Evolutionary conservation across 164 flowering plant genomes (phyloP).

Genomic region (Piper betle): DNA sequence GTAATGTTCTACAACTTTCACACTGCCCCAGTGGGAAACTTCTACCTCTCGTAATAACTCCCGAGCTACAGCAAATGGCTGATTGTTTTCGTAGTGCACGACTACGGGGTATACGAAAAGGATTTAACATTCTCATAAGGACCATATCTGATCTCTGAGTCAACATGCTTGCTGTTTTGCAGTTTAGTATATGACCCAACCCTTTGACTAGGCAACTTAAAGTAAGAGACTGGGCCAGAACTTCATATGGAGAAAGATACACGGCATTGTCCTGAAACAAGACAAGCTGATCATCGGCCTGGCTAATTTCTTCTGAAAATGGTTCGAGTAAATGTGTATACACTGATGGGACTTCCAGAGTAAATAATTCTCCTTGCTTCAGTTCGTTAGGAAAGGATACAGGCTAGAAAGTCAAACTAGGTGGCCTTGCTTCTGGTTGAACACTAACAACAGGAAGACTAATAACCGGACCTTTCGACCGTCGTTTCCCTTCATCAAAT

Average conservation of each 20-base stretch:
- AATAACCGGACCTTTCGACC: slow-evolving; percentile 26
- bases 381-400: slow-evolving; percentile 51
- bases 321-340: slow-evolving; percentile 59
- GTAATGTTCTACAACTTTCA: slow-evolving; percentile 84
- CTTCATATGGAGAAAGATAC: slow-evolving; percentile 67
- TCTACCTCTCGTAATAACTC: slow-evolving; percentile 82
- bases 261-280: slow-evolving; percentile 69
- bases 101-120: slow-evolving; percentile 53
- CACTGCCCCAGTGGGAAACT: slow-evolving; percentile 93
- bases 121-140: slow-evolving; percentile 65
- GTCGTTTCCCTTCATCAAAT: slow-evolving; percentile 56
- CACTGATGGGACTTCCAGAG: slow-evolving; percentile 50
- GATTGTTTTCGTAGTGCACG: slow-evolving; percentile 64
- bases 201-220: slow-evolving; percentile 55
- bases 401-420: slow-evolving; percentile 47
- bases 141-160: slow-evolving; percentile 85
- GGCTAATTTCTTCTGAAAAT: slow-evolving; percentile 83
- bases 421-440: slow-evolving; percentile 49
- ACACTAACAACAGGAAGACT: slow-evolving; percentile 33
- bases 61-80: slow-evolving; percentile 70
- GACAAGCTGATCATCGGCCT: slow-evolving; percentile 71
- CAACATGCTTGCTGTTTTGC: slow-evolving; percentile 51
- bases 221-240: slow-evolving; percentile 53
- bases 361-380: slow-evolving; percentile 45
- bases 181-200: slow-evolving; percentile 75